phyloP scores from a whole-genome alignment of 2,329 filamentous ascomycete species.

The Cladophialophora chaetospira region DNA sequence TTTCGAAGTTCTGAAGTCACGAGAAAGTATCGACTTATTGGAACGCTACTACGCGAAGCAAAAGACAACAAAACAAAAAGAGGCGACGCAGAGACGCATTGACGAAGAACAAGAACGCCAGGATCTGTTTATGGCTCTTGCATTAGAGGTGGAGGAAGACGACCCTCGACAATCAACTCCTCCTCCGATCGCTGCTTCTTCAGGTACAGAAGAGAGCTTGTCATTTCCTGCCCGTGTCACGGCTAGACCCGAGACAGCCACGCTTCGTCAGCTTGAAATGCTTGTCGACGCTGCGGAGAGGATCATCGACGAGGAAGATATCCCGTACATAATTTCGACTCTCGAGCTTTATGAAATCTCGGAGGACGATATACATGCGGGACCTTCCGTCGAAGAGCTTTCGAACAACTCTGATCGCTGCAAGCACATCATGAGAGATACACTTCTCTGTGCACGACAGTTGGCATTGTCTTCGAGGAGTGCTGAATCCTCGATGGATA shows the following conservation, averaged over 20 bases:
- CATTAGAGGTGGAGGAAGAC: conserved; percentile 25
- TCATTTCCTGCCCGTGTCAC: background rate
- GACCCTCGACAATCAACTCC: background rate
- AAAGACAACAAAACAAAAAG: conserved; percentile 18
- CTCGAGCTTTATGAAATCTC: background rate
- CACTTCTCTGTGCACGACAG: background rate
- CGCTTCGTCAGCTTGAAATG: background rate
- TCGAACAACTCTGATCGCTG: background rate
- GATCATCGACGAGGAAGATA: conserved; percentile 1
- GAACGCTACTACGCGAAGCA: conserved; percentile 13
- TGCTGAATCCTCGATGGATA: background rate
- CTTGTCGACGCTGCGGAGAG: background rate
- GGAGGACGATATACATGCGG: background rate
- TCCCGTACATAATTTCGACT: background rate
- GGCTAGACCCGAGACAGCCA: background rate
- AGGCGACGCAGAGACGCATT: conserved; percentile 28
- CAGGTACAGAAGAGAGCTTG: background rate
- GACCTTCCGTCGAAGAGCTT: background rate
- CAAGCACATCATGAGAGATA: conserved; percentile 3
- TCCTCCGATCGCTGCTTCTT: background rate
- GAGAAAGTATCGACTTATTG: conserved; percentile 15
- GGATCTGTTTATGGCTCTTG: conserved; percentile 27
- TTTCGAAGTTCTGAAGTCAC: conserved; percentile 24
- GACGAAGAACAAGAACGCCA: conserved; percentile 23
- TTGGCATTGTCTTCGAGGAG: background rate